Base-by-base conservation (phyloP, 148 eudicot genomes). In the Selenicereus undatus region DNA sequence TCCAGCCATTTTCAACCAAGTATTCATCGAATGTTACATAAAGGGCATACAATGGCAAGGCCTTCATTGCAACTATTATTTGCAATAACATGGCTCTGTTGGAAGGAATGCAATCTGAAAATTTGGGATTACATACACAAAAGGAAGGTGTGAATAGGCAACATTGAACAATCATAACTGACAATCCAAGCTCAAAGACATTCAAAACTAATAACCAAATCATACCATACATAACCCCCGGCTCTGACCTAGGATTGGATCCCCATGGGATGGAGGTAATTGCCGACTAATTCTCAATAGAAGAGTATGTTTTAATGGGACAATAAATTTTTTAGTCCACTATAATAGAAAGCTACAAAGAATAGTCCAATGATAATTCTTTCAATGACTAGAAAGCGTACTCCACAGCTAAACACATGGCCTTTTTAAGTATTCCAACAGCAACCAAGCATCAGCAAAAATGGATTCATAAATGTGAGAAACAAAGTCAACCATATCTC, bases 11-110 rank as follows among this genome's bases (percentile, higher is more conserved):
- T 84, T 95, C 97, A 51, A 95, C 77, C 87, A 91, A 82, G 77
- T 80, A 90, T 73, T 95, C 98, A 4, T 93, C 91, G 4, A 91
- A 21, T 11, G 94, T 83, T 24, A 94, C 93, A 77, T 90, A 90
- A 77, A 85, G 86, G 30, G 80, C 71, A 82, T 91, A 90, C 93
- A 91, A 90, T 71, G 98, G 98, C 96, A 95, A 91, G 30, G 96
- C 96, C 88, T 91, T 93, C 93, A 93, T 89, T 39, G 97, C 95
- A 22, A 95, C 98, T 27, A 66, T 72, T 85, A 95, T 95, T 85
- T 95, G 98, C 83, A 93, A 84, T 70, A 84, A 81, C 96, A 95
- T 89, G 43, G 98, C 90, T 71, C 83, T 88, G 42, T 74, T 87
- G 56, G 98, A 74, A 45, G 97, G 98, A 29, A 95, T 88, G 51